Percentiles rank a stretch among this genome's conserved stretches.
Conservation (phyloP, 495 filamentous ascomycete genomes). For the Achaetomiella virescens region DNA sequence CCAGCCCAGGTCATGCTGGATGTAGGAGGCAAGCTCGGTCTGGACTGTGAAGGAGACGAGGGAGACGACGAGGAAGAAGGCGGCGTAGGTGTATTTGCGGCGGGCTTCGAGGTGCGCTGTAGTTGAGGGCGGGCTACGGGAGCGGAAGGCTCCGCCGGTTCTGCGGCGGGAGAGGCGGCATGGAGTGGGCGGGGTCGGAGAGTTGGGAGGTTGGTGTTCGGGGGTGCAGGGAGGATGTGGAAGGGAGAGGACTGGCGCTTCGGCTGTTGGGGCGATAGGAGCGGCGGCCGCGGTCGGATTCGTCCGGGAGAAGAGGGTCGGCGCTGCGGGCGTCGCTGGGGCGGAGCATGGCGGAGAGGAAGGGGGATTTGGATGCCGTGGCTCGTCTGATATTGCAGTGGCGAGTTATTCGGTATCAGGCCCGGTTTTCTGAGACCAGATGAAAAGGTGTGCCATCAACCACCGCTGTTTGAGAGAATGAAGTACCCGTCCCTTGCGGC, state of each 20-base stretch:
- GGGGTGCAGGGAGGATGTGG: background rate
- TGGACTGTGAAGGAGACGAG: slow-evolving; percentile 79
- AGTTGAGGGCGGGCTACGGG: slow-evolving; percentile 27
- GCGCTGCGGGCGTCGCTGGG: slow-evolving; percentile 5
- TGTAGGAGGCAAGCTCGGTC: slow-evolving; percentile 90
- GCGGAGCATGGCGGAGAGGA: slow-evolving; percentile 2
- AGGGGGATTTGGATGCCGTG: background rate
- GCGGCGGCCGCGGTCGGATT: slow-evolving; percentile 3
- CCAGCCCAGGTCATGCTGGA: slow-evolving; percentile 84
- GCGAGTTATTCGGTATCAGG: background rate
- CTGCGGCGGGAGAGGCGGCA: slow-evolving; percentile 11
- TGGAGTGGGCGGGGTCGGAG: background rate
- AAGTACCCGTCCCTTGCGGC: background rate
- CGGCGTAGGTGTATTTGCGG: slow-evolving; percentile 80
- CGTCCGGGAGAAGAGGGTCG: slow-evolving; percentile 8
- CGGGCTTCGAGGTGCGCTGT: slow-evolving; percentile 51
- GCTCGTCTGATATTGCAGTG: background rate
- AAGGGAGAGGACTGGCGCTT: background rate
- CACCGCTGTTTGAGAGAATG: background rate
- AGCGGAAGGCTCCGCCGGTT: slow-evolving; percentile 13
- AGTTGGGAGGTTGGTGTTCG: background rate
- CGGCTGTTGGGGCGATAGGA: background rate
- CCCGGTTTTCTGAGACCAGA: too few relatives aligned
- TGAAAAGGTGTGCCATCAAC: too few relatives aligned
- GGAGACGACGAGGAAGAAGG: slow-evolving; percentile 71